phyloP scores from a whole-genome alignment of 2,329 filamentous ascomycete genomes.

The Nannizziopsis barbatae region DNA sequence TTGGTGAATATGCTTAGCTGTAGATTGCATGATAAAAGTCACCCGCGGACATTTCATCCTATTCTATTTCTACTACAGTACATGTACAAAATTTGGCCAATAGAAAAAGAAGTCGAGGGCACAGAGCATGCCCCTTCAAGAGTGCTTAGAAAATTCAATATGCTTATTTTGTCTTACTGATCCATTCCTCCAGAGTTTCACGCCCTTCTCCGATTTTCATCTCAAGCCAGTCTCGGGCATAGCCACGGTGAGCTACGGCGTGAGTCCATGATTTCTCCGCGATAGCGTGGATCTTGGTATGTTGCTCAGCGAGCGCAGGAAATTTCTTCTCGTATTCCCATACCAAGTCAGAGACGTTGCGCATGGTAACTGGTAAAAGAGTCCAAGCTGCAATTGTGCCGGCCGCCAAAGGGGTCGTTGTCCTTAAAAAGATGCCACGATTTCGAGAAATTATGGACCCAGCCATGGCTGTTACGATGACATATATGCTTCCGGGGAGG shows the following conservation, averaged over 20 bases:
- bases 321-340: slow-evolving; percentile 92
- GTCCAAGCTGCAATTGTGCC: slow-evolving; percentile 74
- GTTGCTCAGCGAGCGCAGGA: slow-evolving; percentile 70
- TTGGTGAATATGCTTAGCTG: neutral
- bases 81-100: slow-evolving; percentile 7
- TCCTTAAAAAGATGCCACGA: slow-evolving; percentile 71
- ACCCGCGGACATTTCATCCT: neutral
- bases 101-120: neutral
- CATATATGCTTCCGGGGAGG: slow-evolving; percentile 81
- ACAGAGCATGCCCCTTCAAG: neutral
- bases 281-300: slow-evolving; percentile 59
- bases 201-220: slow-evolving; percentile 67
- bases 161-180: slow-evolving; percentile 68
- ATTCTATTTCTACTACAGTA: slow-evolving; percentile 10
- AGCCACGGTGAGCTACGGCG: slow-evolving; percentile 60
- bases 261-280: slow-evolving; percentile 60
- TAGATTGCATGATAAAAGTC: neutral
- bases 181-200: slow-evolving; percentile 74
- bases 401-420: slow-evolving; percentile 63
- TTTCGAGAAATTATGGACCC: slow-evolving; percentile 84
- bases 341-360: slow-evolving; percentile 71
- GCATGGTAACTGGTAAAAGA: slow-evolving; percentile 78
- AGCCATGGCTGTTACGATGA: slow-evolving; percentile 88
- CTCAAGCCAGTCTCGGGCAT: slow-evolving; percentile 62
- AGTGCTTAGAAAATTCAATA: no score